Evolutionary conservation across 2,329 filamentous ascomycete species (phyloP).

Genomic region (Aaosphaeria arxii): DNA sequence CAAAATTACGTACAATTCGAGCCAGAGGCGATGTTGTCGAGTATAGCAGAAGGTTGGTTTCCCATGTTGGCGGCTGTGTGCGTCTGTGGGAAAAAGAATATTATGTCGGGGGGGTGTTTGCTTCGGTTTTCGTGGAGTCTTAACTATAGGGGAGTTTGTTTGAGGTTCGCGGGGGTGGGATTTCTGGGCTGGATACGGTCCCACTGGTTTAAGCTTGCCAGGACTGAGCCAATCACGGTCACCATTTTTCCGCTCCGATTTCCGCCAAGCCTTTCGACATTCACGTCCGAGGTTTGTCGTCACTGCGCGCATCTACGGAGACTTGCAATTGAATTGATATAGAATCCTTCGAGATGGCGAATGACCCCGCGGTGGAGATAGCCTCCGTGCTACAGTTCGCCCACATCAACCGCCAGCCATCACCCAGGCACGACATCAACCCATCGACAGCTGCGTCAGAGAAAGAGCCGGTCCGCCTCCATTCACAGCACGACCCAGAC

Average conservation of each 20-base stretch:
- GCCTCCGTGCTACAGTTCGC: conserved; percentile 79
- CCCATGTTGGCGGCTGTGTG: conserved; percentile 42
- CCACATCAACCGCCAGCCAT: conserved; percentile 71
- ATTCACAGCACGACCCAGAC: conserved; percentile 35
- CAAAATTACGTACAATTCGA: conserved; percentile 74
- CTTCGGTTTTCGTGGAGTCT: too few relatives aligned
- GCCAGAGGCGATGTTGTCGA: conserved; percentile 94
- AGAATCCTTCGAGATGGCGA: conserved; percentile 45
- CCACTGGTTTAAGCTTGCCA: background rate
- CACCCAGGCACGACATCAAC: conserved; percentile 71
- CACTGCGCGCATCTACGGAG: background rate
- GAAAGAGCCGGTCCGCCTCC: conserved; percentile 58
- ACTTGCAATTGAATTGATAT: background rate
- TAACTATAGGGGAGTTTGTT: too few relatives aligned
- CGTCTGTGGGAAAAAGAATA: conserved; percentile 8
- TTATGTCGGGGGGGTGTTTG: background rate
- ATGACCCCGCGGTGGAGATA: conserved; percentile 62
- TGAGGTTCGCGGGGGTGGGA: conserved; percentile 2
- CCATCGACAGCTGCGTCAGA: conserved; percentile 71
- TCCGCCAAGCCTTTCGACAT: background rate
- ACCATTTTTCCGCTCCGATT: background rate
- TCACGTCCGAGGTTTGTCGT: background rate
- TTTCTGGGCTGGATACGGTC: conserved; percentile 4
- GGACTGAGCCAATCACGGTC: background rate
- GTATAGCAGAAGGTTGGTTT: conserved; percentile 62